phyloP scores from a whole-genome alignment of 352 stramenopile species.

The Plasmopara halstedii region DNA sequence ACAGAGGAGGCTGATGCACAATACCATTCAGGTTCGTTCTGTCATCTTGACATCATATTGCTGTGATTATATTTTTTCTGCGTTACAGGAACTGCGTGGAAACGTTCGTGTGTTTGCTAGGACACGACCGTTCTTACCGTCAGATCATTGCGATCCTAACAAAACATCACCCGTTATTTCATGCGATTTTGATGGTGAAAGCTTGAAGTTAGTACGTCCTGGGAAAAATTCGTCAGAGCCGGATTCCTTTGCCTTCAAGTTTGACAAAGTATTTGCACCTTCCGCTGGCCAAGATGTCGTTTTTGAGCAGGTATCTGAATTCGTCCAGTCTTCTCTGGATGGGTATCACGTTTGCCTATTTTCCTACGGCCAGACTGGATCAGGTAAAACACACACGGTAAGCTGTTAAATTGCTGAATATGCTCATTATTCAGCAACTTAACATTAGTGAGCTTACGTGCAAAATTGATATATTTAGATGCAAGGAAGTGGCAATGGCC shows the following conservation, averaged over 20 bases:
- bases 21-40: slow-evolving; percentile 86
- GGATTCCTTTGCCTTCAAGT: slow-evolving; percentile 85
- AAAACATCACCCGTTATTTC: slow-evolving; percentile 40
- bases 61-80: background rate
- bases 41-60: background rate
- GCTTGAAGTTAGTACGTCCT: slow-evolving; percentile 47
- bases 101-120: slow-evolving; percentile 98
- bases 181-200: slow-evolving; percentile 67
- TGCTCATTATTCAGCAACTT: background rate
- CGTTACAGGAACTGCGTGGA: slow-evolving; percentile 91
- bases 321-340: slow-evolving; percentile 96
- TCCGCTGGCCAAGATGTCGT: slow-evolving; percentile 90
- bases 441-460: too few relatives aligned
- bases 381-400: slow-evolving; percentile 92
- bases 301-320: slow-evolving; percentile 96
- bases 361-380: slow-evolving; percentile 92
- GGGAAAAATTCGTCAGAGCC: slow-evolving; percentile 38
- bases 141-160: slow-evolving; percentile 52
- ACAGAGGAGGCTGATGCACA: slow-evolving; percentile 94
- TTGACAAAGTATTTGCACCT: slow-evolving; percentile 95
- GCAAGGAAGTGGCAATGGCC: slow-evolving; percentile 93
- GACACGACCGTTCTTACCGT: slow-evolving; percentile 87
- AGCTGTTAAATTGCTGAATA: background rate
- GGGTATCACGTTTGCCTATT: slow-evolving; percentile 96
- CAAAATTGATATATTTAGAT: slow-evolving; percentile 50